These are phyloP conservation scores for Boletellus dicymbophilus DNA, from an alignment of 1,284 basidiomycete genomes.

Conservation along the genomic window DNA sequence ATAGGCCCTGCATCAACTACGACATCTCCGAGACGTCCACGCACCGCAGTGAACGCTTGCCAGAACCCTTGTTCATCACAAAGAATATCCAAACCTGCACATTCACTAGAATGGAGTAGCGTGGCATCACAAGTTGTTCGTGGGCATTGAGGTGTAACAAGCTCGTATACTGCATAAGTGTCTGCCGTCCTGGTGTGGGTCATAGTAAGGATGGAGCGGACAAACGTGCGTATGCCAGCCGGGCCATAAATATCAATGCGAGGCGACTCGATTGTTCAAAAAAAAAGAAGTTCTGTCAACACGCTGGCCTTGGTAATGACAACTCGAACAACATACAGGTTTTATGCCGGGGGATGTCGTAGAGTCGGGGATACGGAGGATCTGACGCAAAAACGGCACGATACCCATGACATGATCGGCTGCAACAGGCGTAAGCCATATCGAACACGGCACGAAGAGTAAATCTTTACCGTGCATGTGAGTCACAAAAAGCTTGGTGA, in stretches of 20 bases:
- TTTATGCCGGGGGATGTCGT: conserved; percentile 13
- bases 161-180: conserved; percentile 81
- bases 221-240: conserved; percentile 76
- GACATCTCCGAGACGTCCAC: conserved; percentile 45
- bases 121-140: conserved; percentile 52
- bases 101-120: conserved; percentile 67
- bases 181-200: conserved; percentile 68
- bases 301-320: neutral
- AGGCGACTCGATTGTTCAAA: conserved; percentile 38
- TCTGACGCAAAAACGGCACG: conserved; percentile 68
- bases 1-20: conserved; percentile 80
- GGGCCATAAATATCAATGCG: conserved; percentile 84
- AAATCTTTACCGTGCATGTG: conserved; percentile 73
- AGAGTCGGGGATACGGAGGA: conserved; percentile 54
- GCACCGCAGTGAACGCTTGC: conserved; percentile 49
- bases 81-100: conserved; percentile 63
- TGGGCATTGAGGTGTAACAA: conserved; percentile 56
- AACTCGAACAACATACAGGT: conserved; percentile 14
- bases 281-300: conserved; percentile 2
- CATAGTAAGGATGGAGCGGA: conserved; percentile 72
- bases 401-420: conserved; percentile 85
- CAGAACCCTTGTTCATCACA: conserved; percentile 73
- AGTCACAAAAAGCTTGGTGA: conserved; percentile 83
- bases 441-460: conserved; percentile 23
- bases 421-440: conserved; percentile 29